Percentiles rank a stretch among this genome's conserved stretches.
These are phyloP conservation scores for Tolypocladium tundrense DNA, from an alignment of 2,329 filamentous ascomycete genomes.

Conservation along the genomic window DNA sequence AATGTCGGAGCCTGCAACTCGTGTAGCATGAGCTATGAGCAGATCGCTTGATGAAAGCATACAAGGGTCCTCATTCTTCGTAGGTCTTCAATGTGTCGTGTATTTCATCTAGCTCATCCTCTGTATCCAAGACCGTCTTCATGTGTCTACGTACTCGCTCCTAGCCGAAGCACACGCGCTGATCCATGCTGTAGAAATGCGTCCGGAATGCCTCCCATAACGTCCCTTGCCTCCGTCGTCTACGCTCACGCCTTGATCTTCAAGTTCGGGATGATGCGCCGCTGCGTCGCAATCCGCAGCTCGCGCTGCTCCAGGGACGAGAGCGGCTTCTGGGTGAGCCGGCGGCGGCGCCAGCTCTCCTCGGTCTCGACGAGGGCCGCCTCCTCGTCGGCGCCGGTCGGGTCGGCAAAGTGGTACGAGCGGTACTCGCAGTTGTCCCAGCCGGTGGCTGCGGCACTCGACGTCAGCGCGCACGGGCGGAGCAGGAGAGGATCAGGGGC, in stretches of 20 bases:
- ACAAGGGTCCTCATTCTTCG: no score
- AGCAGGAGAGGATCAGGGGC: slow-evolving; percentile 5
- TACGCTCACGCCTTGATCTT: slow-evolving; percentile 15
- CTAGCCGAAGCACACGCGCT: background rate
- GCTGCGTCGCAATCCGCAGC: slow-evolving; percentile 27
- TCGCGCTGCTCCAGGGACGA: slow-evolving; percentile 36
- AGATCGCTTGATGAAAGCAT: background rate
- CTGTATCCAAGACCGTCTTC: no score
- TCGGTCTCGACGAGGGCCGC: slow-evolving; percentile 38
- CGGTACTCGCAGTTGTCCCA: slow-evolving; percentile 68
- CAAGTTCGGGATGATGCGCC: slow-evolving; percentile 25
- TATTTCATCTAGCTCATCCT: no score
- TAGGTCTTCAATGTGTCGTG: background rate
- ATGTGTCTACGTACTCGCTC: background rate
- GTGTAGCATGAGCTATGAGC: background rate
- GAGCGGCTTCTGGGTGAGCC: slow-evolving; percentile 27
- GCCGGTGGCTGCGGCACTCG: slow-evolving; percentile 44
- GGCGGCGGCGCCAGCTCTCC: slow-evolving; percentile 34
- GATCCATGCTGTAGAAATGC: background rate
- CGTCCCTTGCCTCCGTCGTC: background rate
- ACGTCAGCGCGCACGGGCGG: background rate
- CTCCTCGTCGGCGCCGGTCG: slow-evolving; percentile 35
- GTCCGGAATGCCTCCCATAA: background rate
- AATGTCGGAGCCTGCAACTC: no score
- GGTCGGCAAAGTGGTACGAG: slow-evolving; percentile 52